Conservation (phyloP, 2,329 filamentous ascomycete species). For the Xylaria sp. region DNA sequence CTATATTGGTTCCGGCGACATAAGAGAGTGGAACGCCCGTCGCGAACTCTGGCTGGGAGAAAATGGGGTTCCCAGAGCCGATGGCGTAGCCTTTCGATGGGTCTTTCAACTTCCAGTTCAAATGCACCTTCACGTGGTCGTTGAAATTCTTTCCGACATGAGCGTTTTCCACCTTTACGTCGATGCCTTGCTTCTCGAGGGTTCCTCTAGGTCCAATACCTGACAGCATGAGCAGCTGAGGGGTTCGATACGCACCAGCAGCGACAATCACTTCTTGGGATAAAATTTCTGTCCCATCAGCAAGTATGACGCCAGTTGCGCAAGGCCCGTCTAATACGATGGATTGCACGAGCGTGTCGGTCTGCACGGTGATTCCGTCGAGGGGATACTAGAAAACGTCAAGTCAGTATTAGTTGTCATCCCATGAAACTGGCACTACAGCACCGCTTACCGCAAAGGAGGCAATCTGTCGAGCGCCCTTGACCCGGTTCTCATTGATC, state of each 20-base stretch:
- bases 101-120: slow-evolving; percentile 45
- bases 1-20: slow-evolving; percentile 37
- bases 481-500: slow-evolving; percentile 37
- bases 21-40: slow-evolving; percentile 36
- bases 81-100: slow-evolving; percentile 42
- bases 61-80: slow-evolving; percentile 42
- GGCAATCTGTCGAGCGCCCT: slow-evolving; percentile 38
- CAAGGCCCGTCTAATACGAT: slow-evolving; percentile 31
- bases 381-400: slow-evolving; percentile 20
- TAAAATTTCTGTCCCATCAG: slow-evolving; percentile 31
- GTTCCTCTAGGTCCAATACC: slow-evolving; percentile 37
- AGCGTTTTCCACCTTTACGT: slow-evolving; percentile 34
- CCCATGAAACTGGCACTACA: slow-evolving; percentile 1
- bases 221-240: slow-evolving; percentile 42
- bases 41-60: slow-evolving; percentile 38
- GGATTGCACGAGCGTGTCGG: slow-evolving; percentile 38
- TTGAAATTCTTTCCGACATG: slow-evolving; percentile 40
- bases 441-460: slow-evolving; percentile 7
- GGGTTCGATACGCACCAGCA: slow-evolving; percentile 39
- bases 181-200: slow-evolving; percentile 36
- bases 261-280: slow-evolving; percentile 35
- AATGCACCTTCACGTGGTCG: slow-evolving; percentile 39
- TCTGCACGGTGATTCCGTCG: slow-evolving; percentile 25
- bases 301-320: slow-evolving; percentile 35
- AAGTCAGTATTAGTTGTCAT: slow-evolving; percentile 2